Conservation (phyloP, 164 flowering plant species). For the Aristolochia fimbriata region DNA sequence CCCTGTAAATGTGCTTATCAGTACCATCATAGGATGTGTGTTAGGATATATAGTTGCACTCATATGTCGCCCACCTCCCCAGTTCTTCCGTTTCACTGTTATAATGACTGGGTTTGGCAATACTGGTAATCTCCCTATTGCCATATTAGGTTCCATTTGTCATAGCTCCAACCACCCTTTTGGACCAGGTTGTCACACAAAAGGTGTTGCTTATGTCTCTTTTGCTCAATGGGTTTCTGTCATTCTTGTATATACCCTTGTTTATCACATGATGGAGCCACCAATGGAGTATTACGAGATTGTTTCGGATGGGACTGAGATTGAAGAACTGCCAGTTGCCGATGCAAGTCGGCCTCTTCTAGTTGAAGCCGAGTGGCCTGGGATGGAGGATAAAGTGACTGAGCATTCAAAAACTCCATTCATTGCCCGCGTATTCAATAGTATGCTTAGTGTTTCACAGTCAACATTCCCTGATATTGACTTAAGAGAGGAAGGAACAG, state of each 20-base stretch:
- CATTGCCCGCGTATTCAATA: slow-evolving; percentile 55
- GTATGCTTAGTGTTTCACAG: slow-evolving; percentile 36
- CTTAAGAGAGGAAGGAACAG: slow-evolving; percentile 15
- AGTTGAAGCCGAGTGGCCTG: slow-evolving; percentile 90
- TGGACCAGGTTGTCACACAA: slow-evolving; percentile 50
- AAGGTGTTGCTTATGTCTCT: slow-evolving; percentile 80
- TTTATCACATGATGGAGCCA: slow-evolving; percentile 98
- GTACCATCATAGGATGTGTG: slow-evolving; percentile 53
- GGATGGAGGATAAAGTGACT: slow-evolving; percentile 80
- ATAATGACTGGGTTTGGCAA: slow-evolving; percentile 90
- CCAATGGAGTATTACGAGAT: slow-evolving; percentile 68
- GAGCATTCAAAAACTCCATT: slow-evolving; percentile 72
- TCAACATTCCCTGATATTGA: slow-evolving; percentile 44
- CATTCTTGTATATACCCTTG: slow-evolving; percentile 72
- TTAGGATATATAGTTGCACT: slow-evolving; percentile 60
- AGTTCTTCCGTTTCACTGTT: slow-evolving; percentile 56
- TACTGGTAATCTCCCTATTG: slow-evolving; percentile 74
- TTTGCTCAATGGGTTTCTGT: slow-evolving; percentile 92
- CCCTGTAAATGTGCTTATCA: slow-evolving; percentile 66
- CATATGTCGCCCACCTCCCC: slow-evolving; percentile 70
- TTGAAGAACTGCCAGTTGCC: slow-evolving; percentile 20
- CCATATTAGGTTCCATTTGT: slow-evolving; percentile 73
- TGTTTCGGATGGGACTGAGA: slow-evolving; percentile 36
- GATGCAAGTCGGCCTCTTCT: slow-evolving; percentile 61
- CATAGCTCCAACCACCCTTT: slow-evolving; percentile 53